Evolutionary conservation across 148 eudicot species (phyloP).

Genomic region (Dysphania ambrosioides): DNA sequence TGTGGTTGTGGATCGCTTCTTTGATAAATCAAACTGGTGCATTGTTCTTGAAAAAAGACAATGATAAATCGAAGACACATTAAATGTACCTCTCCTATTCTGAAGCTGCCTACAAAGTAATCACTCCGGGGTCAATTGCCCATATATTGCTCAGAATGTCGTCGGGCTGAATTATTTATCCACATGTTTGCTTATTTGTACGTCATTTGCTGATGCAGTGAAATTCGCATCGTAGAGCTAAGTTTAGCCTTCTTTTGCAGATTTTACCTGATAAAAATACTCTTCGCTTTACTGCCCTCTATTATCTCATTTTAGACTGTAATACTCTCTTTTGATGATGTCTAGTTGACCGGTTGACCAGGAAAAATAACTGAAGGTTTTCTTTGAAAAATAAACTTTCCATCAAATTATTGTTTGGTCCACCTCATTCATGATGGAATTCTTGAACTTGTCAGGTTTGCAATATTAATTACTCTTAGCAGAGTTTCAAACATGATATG

Average conservation of each 20-base stretch:
- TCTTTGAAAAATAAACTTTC: no score
- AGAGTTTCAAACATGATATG: no score
- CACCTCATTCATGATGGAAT: no score
- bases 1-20: conserved; percentile 75
- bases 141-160: neutral
- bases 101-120: neutral
- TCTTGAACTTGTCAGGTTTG: no score
- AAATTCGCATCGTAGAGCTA: neutral
- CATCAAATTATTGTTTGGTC: no score
- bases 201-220: neutral
- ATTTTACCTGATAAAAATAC: neutral
- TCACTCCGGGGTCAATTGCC: neutral
- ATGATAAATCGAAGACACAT: conserved; percentile 21
- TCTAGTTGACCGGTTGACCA: no score
- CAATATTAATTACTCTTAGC: no score
- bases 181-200: neutral
- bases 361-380: no score
- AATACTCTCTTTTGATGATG: no score
- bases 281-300: neutral
- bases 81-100: neutral
- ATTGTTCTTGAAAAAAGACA: conserved; percentile 69
- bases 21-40: conserved; percentile 96
- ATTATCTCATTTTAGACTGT: neutral
- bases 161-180: neutral
- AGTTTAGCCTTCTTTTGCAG: neutral